Conservation (phyloP, 2,329 filamentous ascomycete genomes). For the Penicillium sp. region DNA sequence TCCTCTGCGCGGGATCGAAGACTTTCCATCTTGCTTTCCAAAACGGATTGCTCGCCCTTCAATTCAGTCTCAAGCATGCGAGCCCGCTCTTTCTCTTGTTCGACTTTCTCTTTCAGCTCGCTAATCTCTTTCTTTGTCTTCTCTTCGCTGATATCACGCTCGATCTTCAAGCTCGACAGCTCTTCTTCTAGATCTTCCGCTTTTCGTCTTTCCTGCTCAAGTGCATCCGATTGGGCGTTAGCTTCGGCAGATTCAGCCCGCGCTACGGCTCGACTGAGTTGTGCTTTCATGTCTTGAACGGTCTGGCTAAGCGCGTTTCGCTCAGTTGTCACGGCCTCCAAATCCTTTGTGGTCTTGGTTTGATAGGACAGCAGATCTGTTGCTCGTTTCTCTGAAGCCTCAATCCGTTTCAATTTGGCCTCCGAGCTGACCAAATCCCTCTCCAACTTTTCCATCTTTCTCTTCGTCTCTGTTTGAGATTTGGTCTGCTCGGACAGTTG, state of each 20-base stretch:
- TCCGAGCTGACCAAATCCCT: constrained; percentile 46
- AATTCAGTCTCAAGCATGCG: constrained; percentile 67
- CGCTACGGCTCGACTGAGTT: constrained; percentile 62
- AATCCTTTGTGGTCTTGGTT: constrained; percentile 50
- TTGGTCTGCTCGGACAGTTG: constrained; percentile 50
- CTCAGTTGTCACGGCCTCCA: constrained; percentile 59
- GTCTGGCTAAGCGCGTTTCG: constrained; percentile 57
- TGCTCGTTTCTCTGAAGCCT: constrained; percentile 54
- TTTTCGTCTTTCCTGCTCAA: constrained; percentile 59
- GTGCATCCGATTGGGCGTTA: constrained; percentile 60
- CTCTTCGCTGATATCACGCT: constrained; percentile 69
- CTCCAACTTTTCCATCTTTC: constrained; percentile 56
- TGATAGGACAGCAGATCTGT: constrained; percentile 51
- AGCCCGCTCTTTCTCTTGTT: constrained; percentile 65
- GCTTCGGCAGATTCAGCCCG: constrained; percentile 62
- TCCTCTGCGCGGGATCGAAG: constrained; percentile 84
- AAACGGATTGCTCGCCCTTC: constrained; percentile 65
- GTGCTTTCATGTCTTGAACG: constrained; percentile 62
- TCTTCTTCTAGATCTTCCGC: constrained; percentile 57
- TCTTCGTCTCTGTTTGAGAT: constrained; percentile 44
- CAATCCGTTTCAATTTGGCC: constrained; percentile 55
- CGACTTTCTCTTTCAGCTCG: constrained; percentile 66
- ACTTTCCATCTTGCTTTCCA: constrained; percentile 86
- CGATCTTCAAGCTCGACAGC: constrained; percentile 60
- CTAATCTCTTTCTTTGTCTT: constrained; percentile 63